Evolutionary conservation across 2,329 filamentous ascomycete species (phyloP), one percentile per base, ranked within the genome.

Genomic region (Sphaceloma murrayae): DNA sequence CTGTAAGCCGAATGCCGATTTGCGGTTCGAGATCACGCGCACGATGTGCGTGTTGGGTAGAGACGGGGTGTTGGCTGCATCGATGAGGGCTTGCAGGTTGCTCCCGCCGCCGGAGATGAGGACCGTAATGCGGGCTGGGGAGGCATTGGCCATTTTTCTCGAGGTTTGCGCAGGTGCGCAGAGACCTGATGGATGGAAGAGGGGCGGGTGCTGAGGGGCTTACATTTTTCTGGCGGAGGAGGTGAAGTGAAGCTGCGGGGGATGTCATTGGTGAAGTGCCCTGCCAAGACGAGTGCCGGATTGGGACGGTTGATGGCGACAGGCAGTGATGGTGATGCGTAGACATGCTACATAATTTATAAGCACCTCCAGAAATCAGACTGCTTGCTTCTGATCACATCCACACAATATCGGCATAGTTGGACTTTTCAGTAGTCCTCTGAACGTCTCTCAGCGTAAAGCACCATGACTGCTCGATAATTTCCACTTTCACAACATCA

Each of bases 51-150:
- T 65, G 51, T 69, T 63, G 30, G 73, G 67, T 21, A 77, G 67
- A 17, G 63, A 54, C 22, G 62, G 60, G 19, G 68, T 60, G 17
- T 52, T 56, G 44, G 66, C 63, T 48, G 74, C 73, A 59, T 81
- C 75, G 56, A 82, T 80, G 43, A 94, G 71, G 46, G 83, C 83
- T 68, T 89, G 82, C 14, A 88, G 76, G 60, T 89, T 89, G 29
- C 80, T 78, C 54, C 85, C 85, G 52, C 74, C 79, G 61, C 84
- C 81, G 39, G 78, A 82, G 61, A 80, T 80, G 57, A 64, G 56
- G 40, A 63, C 57, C 2, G 54, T 56, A 44, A 63, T 53, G 24
- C 51, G 49, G 4, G 52, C 49, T 2, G 54, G 51, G 7, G 19
- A n/a, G 2, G 13, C 7, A 17, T 33, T 17, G 17, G 42, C 31